A percentile compares a stretch with the other conserved stretches of the same genome.
phyloP scores from a whole-genome alignment of 108 stramenopile genomes.

The Pseudonitzschia pungens region DNA sequence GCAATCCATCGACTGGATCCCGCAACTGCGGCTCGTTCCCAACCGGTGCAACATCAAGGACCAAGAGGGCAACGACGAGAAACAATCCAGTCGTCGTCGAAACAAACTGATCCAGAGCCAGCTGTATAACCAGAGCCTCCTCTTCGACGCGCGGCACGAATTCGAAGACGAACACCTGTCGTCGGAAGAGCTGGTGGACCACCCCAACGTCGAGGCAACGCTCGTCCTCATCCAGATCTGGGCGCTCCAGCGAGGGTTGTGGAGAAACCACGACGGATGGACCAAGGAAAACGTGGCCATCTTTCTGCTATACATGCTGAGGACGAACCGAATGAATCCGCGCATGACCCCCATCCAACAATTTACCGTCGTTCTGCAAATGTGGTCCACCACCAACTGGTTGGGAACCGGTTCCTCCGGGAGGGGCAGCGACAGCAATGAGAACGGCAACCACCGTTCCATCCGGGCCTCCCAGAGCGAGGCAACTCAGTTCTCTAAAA shows the following conservation, averaged over 20 bases:
- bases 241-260: slow-evolving; percentile 79
- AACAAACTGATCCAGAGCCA: slow-evolving; percentile 35
- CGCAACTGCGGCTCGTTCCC: slow-evolving; percentile 72
- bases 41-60: slow-evolving; percentile 69
- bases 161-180: slow-evolving; percentile 41
- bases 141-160: slow-evolving; percentile 52
- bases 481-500: background rate
- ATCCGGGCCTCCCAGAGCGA: slow-evolving; percentile 26
- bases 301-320: slow-evolving; percentile 61
- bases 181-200: slow-evolving; percentile 17
- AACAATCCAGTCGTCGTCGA: slow-evolving; percentile 19
- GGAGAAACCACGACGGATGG: slow-evolving; percentile 78
- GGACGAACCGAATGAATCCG: slow-evolving; percentile 62
- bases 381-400: slow-evolving; percentile 71
- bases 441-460: slow-evolving; percentile 3
- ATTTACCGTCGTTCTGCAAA: slow-evolving; percentile 75
- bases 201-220: slow-evolving; percentile 48
- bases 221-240: slow-evolving; percentile 77
- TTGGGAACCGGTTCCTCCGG: slow-evolving; percentile 43
- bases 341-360: slow-evolving; percentile 75
- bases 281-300: slow-evolving; percentile 54
- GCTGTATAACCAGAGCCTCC: slow-evolving; percentile 65
- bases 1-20: slow-evolving; percentile 67
- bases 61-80: background rate
- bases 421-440: slow-evolving; percentile 1